Base-by-base conservation (phyloP, 768 basidiomycete species). In the Rossbeevera mucosa region DNA sequence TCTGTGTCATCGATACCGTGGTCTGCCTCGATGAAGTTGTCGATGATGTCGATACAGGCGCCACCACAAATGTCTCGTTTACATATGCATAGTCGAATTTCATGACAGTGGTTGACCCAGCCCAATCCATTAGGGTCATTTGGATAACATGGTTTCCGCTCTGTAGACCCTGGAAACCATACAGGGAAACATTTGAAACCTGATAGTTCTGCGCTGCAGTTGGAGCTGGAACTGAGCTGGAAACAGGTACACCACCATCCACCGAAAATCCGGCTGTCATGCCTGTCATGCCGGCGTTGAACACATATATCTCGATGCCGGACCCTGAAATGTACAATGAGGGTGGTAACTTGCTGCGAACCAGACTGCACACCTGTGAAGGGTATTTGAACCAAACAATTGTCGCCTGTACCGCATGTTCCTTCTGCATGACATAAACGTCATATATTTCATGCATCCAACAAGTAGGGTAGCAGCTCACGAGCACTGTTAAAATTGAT, bases 271-370 rank as follows among this genome's bases (percentile, higher is more conserved):
- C 62, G 48, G 60, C 64, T 9, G 57, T 45, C 48, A 58, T 60
- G 47, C 65, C 65, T 11, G 53, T 33, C 0, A 21, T 0, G 1
- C 64, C 65, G 4, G 63, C 63, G 7, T 41, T 59, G 26, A 51
- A 62, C 22, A 67, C 60, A 40, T 65, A 67, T 50, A 67, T 60
- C 28, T 58, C 51, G 45, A 65, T 65, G 11, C 64, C 65, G 0
- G 64, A 62, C 21, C 65, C 64, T 65, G 7, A 4, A 28, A 41
- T 33, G 12, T 16, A 38, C 0, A 20, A 8, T 59, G 21, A 52
- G 20, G 25, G 7, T 14, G 21, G 21, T 0, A 29, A 31, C 8
- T 30, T 5, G 14, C 1, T 2, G 21, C 41, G 2, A 29, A 50
- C 24, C 5, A 25, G 1, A 25, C 20, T 26, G 7, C 53, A 14